These are phyloP conservation scores for Blumeria graminis DNA, from an alignment of 2,329 filamentous ascomycete species.

Conservation along the genomic window DNA sequence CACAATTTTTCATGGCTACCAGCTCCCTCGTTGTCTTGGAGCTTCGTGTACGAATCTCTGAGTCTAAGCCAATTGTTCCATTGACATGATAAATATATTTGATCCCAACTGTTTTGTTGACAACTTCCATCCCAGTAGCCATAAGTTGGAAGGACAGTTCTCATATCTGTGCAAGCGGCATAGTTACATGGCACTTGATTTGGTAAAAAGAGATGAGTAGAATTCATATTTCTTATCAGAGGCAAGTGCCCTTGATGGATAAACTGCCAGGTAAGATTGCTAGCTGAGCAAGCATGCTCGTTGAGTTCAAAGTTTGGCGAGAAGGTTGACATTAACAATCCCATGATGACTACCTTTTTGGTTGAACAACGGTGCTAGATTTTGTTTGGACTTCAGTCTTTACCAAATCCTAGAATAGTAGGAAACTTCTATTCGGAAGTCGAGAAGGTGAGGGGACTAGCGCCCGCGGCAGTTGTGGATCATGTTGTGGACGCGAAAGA, in stretches of 20 bases:
- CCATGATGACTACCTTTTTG: background rate
- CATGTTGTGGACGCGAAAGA: too few species aligned
- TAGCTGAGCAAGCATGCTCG: constrained; percentile 3
- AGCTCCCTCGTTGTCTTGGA: background rate
- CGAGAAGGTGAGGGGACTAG: too few species aligned
- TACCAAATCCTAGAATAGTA: too few species aligned
- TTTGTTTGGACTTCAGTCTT: too few species aligned
- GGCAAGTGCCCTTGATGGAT: constrained; percentile 4
- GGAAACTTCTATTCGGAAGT: too few species aligned
- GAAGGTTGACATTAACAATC: background rate
- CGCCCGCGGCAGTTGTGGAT: too few species aligned
- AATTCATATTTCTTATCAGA: background rate
- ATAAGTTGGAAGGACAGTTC: constrained; percentile 1
- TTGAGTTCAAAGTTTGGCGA: constrained; percentile 1
- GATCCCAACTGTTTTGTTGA: background rate
- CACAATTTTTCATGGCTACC: too few species aligned
- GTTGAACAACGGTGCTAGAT: too few species aligned
- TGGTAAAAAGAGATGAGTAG: background rate
- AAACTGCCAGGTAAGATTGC: constrained; percentile 6
- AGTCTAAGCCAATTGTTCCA: constrained; percentile 3
- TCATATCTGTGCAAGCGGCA: background rate
- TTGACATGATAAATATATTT: constrained; percentile 1
- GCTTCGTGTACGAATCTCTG: background rate
- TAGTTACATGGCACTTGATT: constrained; percentile 1
- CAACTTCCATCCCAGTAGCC: constrained; percentile 3